Conservation (phyloP, 257 asterid species). For the Przewalskia tangutica region DNA sequence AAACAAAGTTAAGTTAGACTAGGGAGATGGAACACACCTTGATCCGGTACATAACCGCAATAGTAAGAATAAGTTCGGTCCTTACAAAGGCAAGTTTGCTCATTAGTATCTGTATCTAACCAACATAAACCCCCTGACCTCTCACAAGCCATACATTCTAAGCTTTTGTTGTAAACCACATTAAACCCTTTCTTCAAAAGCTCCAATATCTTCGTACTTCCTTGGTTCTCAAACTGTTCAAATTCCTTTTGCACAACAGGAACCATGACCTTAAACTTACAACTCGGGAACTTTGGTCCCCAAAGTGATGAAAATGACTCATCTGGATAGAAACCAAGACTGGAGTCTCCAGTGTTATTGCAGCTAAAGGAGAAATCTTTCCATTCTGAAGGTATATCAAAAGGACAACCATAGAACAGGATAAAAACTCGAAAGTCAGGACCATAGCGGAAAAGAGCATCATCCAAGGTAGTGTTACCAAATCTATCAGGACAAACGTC, state of each 20-base stretch:
- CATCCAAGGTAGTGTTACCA: not conserved
- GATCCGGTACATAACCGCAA: not conserved
- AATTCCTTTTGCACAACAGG: not conserved
- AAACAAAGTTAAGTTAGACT: not conserved
- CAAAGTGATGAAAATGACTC: not conserved
- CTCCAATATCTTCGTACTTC: not conserved
- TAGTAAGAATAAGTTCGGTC: not conserved
- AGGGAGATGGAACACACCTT: conserved; percentile 4
- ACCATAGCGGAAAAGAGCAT: not conserved
- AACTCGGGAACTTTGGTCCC: not conserved
- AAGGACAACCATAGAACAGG: conserved; percentile 7
- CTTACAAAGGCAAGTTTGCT: conserved; percentile 9
- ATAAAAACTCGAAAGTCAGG: not conserved
- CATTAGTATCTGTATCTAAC: not conserved
- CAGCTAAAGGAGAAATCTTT: not conserved
- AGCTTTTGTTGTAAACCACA: not conserved
- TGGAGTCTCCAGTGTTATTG: not conserved
- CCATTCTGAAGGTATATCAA: not conserved
- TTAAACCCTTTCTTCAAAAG: conserved; percentile 6
- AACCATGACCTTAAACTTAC: not conserved
- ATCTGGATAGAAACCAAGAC: not conserved
- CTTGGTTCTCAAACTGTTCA: not conserved
- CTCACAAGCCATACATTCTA: conserved; percentile 2
- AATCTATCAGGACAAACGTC: conserved; percentile 8
- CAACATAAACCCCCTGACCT: conserved; percentile 10